Conservation (phyloP, 2,329 filamentous ascomycete genomes). For the Lanzia echinophila region DNA sequence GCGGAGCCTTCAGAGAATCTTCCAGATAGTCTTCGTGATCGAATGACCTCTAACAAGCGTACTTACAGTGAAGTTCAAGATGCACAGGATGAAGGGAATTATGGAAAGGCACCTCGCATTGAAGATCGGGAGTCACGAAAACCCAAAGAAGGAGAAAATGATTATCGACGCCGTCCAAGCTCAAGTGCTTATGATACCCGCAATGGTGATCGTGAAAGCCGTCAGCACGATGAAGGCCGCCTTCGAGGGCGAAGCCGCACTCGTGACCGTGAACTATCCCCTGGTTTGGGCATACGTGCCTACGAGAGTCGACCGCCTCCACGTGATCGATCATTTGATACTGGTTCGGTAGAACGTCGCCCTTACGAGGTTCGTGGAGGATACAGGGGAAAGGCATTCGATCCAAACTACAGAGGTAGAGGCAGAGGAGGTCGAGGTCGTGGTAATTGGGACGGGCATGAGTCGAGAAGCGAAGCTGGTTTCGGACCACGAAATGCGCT, state of each 20-base stretch:
- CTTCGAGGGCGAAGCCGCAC: conserved; percentile 17
- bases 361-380: conserved; percentile 16
- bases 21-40: conserved; percentile 13
- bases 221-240: conserved; percentile 17
- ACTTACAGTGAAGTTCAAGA: conserved; percentile 24
- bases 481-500: conserved; percentile 22
- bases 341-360: conserved; percentile 17
- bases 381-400: conserved; percentile 25
- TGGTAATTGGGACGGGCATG: conserved; percentile 15
- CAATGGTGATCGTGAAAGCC: conserved; percentile 19
- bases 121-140: conserved; percentile 16
- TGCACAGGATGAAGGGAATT: conserved; percentile 7
- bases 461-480: conserved; percentile 12
- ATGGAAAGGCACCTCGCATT: conserved; percentile 23
- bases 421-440: conserved; percentile 24
- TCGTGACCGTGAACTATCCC: conserved; percentile 25
- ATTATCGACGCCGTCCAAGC: conserved; percentile 17
- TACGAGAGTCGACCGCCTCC: conserved; percentile 20
- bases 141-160: conserved; percentile 19
- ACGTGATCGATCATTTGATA: conserved; percentile 18
- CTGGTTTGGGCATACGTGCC: conserved; percentile 12
- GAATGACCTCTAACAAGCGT: conserved; percentile 26
- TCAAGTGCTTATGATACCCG: conserved; percentile 18
- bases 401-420: conserved; percentile 27
- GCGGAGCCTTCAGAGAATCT: conserved; percentile 5